Base-by-base conservation (phyloP, 2,329 filamentous ascomycete species). In the Penicillium palitans region DNA sequence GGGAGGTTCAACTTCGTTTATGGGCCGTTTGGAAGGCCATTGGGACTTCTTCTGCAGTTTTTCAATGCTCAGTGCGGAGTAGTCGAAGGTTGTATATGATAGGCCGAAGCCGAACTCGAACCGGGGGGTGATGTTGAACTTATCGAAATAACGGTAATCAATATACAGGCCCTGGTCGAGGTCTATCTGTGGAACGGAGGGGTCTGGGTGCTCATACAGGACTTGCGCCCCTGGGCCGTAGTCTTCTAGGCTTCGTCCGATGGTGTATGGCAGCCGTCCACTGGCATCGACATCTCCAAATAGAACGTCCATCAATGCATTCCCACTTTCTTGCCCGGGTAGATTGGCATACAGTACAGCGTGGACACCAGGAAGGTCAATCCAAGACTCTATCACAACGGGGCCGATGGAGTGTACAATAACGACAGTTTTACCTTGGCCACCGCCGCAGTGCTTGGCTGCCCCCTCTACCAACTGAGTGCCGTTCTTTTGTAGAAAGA, bases 101-200 rank as follows among this genome's bases (percentile, higher is more conserved):
- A 97, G 82, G 0, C 93, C 93, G 60, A 87, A 93, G 0, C 93
- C 93, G 67, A 97, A 97, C 47, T 91, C 89, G 70, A 88, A 97
- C 1, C 90, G 88, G 0, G 93, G 93, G 6, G 81, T 80, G 59
- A 95, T 87, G 57, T 82, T 80, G 55, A 88, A 75, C 70, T 89
- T 90, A 79, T 96, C 92, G 66, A 97, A 93, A 74, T 93, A 85
- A 13, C 92, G 87, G 76, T 97, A 96, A 78, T 97, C 93, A 65
- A 96, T 87, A 70, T 93, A 93, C 0, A 96, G 77, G 0, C 91
- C 91, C 70, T 96, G 91, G 1, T 81, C 83, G 71, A 95, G 96
- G 63, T 91, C 87, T 66, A 96, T 90, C 70, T 96, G 91, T 0
- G 91, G 90, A 1, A 88, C 80, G 17, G 44, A 53, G 4, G 90